phyloP scores from a whole-genome alignment of 306 rosid species.

The Cucumis hystrix region DNA sequence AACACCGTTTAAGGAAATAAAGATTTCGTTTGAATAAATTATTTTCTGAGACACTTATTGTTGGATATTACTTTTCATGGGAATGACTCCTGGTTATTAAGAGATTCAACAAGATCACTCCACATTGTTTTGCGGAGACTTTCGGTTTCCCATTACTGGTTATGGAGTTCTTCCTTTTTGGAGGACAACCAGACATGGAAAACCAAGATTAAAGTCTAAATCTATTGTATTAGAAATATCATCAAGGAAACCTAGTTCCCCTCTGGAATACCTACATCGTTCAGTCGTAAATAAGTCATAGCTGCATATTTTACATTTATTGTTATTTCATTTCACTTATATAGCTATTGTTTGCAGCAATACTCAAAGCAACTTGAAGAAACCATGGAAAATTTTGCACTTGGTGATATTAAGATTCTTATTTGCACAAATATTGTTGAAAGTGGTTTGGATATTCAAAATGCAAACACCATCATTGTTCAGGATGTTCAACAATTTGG shows the following conservation, averaged over 20 bases:
- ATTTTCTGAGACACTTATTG: neutral
- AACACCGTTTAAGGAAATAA: neutral
- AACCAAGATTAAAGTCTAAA: neutral
- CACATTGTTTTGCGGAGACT: neutral
- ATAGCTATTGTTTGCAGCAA: slow-evolving; percentile 46
- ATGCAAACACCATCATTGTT: slow-evolving; percentile 91
- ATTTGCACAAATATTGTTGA: slow-evolving; percentile 85
- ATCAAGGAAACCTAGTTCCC: neutral
- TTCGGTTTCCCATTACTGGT: neutral
- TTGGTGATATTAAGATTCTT: slow-evolving; percentile 71
- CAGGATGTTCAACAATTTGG: slow-evolving; percentile 98
- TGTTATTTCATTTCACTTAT: neutral
- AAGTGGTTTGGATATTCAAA: slow-evolving; percentile 98
- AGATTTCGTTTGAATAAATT: neutral
- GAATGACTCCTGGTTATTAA: neutral
- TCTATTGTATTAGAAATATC: neutral
- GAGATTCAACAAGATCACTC: neutral
- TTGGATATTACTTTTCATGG: neutral
- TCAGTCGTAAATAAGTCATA: neutral
- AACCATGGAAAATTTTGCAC: slow-evolving; percentile 80
- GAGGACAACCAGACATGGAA: neutral
- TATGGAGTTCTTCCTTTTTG: neutral
- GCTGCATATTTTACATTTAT: neutral
- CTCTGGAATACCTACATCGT: neutral
- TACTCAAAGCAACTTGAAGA: slow-evolving; percentile 84